These are phyloP conservation scores for Paecilomyces fulvus DNA, from an alignment of 2,329 filamentous ascomycete species.

Conservation along the genomic window DNA sequence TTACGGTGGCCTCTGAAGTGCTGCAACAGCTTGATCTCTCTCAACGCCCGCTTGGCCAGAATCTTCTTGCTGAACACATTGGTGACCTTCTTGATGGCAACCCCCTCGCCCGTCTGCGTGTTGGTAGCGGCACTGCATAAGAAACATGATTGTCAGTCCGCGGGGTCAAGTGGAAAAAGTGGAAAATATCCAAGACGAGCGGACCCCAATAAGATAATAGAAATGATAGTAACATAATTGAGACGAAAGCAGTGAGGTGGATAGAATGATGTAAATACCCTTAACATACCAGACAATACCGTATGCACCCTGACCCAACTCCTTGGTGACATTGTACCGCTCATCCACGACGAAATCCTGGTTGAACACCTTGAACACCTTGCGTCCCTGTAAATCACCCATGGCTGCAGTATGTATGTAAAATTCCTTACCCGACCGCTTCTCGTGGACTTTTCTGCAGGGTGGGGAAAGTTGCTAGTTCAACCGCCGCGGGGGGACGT, in stretches of 20 bases:
- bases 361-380: conserved; percentile 99
- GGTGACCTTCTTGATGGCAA: conserved; percentile 99
- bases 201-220: neutral
- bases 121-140: conserved; percentile 75
- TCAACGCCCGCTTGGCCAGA: conserved; percentile 89
- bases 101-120: conserved; percentile 79
- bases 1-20: conserved; percentile 90
- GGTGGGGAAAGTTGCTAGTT: neutral
- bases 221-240: neutral
- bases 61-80: conserved; percentile 99
- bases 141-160: neutral
- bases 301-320: conserved; percentile 95
- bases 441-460: conserved; percentile 1
- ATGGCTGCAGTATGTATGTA: conserved; percentile 29
- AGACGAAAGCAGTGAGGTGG: neutral
- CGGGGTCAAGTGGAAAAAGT: neutral
- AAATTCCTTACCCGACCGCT: neutral
- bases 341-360: conserved; percentile 99
- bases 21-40: conserved; percentile 97
- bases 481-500: neutral
- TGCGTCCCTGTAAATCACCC: conserved; percentile 61
- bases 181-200: neutral
- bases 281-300: conserved; percentile 85
- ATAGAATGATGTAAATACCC: neutral
- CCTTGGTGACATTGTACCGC: conserved; percentile 96